Conservation (phyloP, 805 yeast genomes). For the Yarrowia sp. region DNA sequence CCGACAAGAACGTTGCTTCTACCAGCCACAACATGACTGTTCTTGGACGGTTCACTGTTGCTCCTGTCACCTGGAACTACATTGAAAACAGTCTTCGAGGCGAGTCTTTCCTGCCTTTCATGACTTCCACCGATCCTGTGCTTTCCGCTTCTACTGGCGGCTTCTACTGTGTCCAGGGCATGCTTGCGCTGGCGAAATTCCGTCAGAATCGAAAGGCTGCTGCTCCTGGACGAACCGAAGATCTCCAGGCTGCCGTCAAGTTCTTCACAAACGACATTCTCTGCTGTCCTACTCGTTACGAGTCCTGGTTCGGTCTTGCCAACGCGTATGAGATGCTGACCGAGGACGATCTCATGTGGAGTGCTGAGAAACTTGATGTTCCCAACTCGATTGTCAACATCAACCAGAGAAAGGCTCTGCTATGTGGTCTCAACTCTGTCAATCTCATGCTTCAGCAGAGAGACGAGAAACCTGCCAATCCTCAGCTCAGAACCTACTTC, state of each 20-base stretch:
- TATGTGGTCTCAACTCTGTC: conserved; percentile 78
- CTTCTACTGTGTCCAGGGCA: conserved; percentile 72
- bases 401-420: conserved; percentile 72
- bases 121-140: conserved; percentile 46
- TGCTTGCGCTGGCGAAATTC: conserved; percentile 70
- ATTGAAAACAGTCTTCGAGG: conserved; percentile 44
- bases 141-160: conserved; percentile 59
- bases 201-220: conserved; percentile 73
- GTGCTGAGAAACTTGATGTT: conserved; percentile 77
- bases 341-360: conserved; percentile 93
- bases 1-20: conserved; percentile 47
- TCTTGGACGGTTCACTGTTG: conserved; percentile 56
- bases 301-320: conserved; percentile 86
- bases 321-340: conserved; percentile 78
- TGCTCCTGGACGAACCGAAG: conserved; percentile 78
- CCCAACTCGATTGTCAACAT: conserved; percentile 54
- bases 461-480: conserved; percentile 12
- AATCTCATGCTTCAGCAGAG: conserved; percentile 51
- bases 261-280: conserved; percentile 71
- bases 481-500: conserved; percentile 22
- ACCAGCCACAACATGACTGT: conserved; percentile 53
- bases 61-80: conserved; percentile 42
- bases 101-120: conserved; percentile 40
- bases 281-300: conserved; percentile 71
- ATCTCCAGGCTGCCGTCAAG: conserved; percentile 73